A percentile compares a stretch with the other conserved stretches of the same genome.
Evolutionary conservation across 352 stramenopile genomes (phyloP).

Genomic region (Phytopythium helicoides): DNA sequence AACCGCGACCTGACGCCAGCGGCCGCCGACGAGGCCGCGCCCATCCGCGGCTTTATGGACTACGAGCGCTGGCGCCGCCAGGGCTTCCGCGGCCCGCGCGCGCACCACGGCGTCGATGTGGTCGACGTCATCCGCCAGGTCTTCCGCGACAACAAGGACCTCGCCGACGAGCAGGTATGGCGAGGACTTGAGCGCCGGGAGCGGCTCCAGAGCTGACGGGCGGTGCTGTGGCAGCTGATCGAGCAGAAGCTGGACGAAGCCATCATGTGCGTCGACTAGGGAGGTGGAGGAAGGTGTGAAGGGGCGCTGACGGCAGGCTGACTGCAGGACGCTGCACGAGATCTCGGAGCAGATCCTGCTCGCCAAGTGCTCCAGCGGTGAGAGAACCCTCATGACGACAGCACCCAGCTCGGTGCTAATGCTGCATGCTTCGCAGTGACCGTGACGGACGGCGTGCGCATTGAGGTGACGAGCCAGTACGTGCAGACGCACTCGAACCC

Average conservation of each 20-base stretch:
- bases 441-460: conserved; percentile 56
- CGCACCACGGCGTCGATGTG: conserved; percentile 22
- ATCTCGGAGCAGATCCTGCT: conserved; percentile 64
- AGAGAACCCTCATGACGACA: neutral
- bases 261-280: conserved; percentile 37
- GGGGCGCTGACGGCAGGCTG: neutral
- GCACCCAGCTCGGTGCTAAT: neutral
- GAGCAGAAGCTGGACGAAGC: conserved; percentile 63
- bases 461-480: conserved; percentile 77
- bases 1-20: conserved; percentile 8
- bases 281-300: neutral
- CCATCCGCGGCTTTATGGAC: conserved; percentile 40
- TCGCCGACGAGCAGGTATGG: conserved; percentile 38
- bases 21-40: conserved; percentile 6
- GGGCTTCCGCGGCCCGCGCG: conserved; percentile 28
- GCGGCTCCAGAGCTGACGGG: too few relatives aligned
- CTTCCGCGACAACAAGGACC: conserved; percentile 40
- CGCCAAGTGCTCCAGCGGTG: conserved; percentile 74
- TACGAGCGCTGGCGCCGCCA: conserved; percentile 39
- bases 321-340: conserved; percentile 48
- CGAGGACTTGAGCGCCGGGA: too few relatives aligned
- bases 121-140: conserved; percentile 30
- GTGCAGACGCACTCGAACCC: conserved; percentile 53
- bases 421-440: conserved; percentile 36
- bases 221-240: conserved; percentile 21